Base-by-base conservation (phyloP, 176 grass and related monocot species). In the Phoenix dactylifera region DNA sequence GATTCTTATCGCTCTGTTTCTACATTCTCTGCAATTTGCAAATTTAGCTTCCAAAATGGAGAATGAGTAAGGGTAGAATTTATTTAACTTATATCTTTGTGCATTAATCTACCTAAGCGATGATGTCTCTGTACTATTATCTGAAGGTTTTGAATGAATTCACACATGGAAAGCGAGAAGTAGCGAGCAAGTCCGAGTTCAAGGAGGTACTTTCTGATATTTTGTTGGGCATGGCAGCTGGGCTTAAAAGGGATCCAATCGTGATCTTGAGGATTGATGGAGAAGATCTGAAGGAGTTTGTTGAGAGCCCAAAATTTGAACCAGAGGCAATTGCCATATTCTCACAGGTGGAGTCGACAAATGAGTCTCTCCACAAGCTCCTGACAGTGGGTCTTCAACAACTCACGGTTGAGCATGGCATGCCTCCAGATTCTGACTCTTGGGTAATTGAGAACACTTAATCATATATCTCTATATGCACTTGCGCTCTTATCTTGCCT, bases 261-360 rank as follows among this genome's bases (percentile, higher is more conserved):
- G 87, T 97, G 23, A 97, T 97, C 51, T 62, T 88, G 57, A 80
- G 92, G 64, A 97, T 97, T 5, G 92, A 97, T 65, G 87, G 92
- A 3, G 92, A 97, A 49, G 92, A 97, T 72, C 74, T 97, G 1
- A 86, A 76, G 73, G 92, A 97, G 24, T 97, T 97, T 16, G 51
- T 78, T 1, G 76, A 65, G 28, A 66, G 81, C 54, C 4, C 54
- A 9, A 64, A 78, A 6, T 91, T 88, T 48, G 87, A 91, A 24
- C 28, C 81, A 1, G 73, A 72, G 63, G 74, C 63, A 2, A 76
- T 83, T 17, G 72, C 83, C 52, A 73, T 91, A 17, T 91, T 85
- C 66, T 72, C 86, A 5, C 55, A 56, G 67, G 16, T 80, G 26
- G 74, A 28, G 17, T 71, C 65, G 10, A 72, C 61, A 51, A 77